These are phyloP conservation scores for Xylariaceae sp. DNA, from an alignment of 2,329 filamentous ascomycete genomes.

Conservation along the genomic window DNA sequence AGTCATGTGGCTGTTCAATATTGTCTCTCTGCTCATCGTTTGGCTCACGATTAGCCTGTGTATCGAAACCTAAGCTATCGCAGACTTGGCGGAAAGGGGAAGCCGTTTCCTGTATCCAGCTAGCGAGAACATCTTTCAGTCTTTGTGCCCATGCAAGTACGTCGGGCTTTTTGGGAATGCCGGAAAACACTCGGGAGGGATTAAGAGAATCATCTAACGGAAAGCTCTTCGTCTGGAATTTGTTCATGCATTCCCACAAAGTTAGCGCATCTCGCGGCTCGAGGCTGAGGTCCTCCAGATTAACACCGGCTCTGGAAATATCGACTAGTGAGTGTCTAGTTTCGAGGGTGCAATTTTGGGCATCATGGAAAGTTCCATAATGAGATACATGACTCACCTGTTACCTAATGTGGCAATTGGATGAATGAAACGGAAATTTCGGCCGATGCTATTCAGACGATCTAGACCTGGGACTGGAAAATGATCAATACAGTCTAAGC, in stretches of 20 bases:
- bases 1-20: not conserved
- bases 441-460: conserved; percentile 46
- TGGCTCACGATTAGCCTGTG: not conserved
- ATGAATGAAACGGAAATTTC: conserved; percentile 66
- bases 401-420: conserved; percentile 69
- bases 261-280: conserved; percentile 74
- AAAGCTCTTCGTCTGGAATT: conserved; percentile 58
- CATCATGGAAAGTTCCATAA: not conserved
- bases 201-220: conserved; percentile 56
- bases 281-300: conserved; percentile 70
- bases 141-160: conserved; percentile 68
- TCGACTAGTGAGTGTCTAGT: not conserved
- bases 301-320: conserved; percentile 55
- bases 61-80: conserved; percentile 41
- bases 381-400: conserved; percentile 49
- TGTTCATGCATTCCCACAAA: conserved; percentile 69
- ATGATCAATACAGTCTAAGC: conserved; percentile 51
- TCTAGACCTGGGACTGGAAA: conserved; percentile 55
- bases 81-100: conserved; percentile 53
- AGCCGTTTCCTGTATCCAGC: conserved; percentile 62
- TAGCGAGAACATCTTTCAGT: conserved; percentile 63
- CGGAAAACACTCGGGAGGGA: conserved; percentile 52
- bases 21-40: not conserved
- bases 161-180: conserved; percentile 66
- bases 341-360: not conserved